A percentile compares a stretch with the other conserved stretches of the same genome.
Conservation (phyloP, 2,329 filamentous ascomycete species). For the Hypoxylon sp. region DNA sequence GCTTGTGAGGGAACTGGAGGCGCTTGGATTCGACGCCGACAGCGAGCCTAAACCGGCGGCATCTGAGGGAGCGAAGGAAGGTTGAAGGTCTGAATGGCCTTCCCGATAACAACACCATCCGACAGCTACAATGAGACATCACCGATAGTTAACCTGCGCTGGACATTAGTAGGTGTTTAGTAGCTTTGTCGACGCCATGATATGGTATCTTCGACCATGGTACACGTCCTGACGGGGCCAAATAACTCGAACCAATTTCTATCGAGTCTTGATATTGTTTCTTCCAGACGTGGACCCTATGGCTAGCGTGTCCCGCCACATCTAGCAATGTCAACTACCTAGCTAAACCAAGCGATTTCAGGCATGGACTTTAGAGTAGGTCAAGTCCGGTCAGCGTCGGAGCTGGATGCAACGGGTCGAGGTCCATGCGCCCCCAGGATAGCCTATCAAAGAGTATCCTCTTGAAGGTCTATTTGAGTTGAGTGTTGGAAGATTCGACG, state of each 20-base stretch:
- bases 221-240: background rate
- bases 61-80: conserved; percentile 25
- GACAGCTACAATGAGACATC: background rate
- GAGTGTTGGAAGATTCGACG: too few species aligned
- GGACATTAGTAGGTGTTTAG: background rate
- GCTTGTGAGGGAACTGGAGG: conserved; percentile 85
- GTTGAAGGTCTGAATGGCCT: conserved; percentile 17
- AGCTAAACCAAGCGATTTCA: too few species aligned
- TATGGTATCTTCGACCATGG: background rate
- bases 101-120: background rate
- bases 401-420: too few species aligned
- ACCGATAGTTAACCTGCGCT: background rate
- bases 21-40: conserved; percentile 82
- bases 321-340: too few species aligned
- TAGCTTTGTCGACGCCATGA: background rate
- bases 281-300: too few species aligned
- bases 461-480: too few species aligned
- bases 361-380: too few species aligned
- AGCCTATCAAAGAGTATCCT: too few species aligned
- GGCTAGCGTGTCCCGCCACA: too few species aligned
- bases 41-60: conserved; percentile 61
- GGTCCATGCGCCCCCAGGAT: too few species aligned
- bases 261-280: background rate
- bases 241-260: background rate
- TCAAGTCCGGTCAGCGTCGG: too few species aligned